These are phyloP conservation scores for Allium fistulosum DNA, from an alignment of 106 monocot genomes.

Conservation along the genomic window DNA sequence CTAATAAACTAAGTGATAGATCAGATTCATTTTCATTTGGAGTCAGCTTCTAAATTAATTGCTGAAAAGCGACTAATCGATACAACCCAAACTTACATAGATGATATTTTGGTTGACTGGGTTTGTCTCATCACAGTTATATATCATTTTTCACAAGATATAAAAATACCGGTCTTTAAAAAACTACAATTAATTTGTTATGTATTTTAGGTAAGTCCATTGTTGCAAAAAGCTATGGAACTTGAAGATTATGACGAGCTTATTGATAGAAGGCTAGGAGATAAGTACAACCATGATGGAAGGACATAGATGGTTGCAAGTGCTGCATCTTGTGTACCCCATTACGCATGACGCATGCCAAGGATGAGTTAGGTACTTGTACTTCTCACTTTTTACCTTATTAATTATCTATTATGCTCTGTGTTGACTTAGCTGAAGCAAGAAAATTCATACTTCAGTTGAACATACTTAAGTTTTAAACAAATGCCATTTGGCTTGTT, in stretches of 20 bases:
- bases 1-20: too few species aligned
- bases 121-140: too few species aligned
- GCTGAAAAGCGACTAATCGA: too few species aligned
- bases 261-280: conserved; percentile 16
- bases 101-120: too few species aligned
- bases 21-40: too few species aligned
- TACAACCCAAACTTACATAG: too few species aligned
- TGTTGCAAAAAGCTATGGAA: conserved; percentile 17
- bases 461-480: not conserved
- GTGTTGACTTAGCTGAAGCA: not conserved
- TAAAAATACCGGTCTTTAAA: too few species aligned
- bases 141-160: too few species aligned
- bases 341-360: conserved; percentile 22
- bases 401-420: not conserved
- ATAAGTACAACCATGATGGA: conserved; percentile 15
- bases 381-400: too few species aligned
- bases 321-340: conserved; percentile 30
- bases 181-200: too few species aligned
- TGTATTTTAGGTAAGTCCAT: conserved; percentile 24
- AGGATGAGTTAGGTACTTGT: conserved; percentile 27
- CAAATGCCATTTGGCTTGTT: not conserved
- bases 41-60: too few species aligned
- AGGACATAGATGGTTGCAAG: conserved; percentile 29
- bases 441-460: not conserved
- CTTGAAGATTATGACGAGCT: conserved; percentile 17